A percentile compares a stretch with the other conserved stretches of the same genome.
Evolutionary conservation across 2,329 filamentous ascomycete genomes (phyloP).

Genomic region (Orbilia ellipsospora): DNA sequence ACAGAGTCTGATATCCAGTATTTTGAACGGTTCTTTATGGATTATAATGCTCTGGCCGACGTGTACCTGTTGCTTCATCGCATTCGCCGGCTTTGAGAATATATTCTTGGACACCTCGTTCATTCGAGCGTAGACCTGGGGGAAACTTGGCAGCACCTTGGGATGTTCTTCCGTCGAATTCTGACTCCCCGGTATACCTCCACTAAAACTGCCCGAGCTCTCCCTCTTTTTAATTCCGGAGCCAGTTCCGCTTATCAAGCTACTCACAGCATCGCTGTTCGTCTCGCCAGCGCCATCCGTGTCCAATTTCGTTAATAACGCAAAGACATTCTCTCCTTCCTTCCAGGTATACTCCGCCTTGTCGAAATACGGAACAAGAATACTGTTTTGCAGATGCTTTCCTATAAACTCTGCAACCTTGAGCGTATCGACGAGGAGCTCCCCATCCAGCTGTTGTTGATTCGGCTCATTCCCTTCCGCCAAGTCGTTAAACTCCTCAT

Average conservation of each 20-base stretch:
- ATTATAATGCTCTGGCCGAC: conserved; percentile 57
- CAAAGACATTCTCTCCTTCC: conserved; percentile 58
- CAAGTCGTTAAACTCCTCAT: conserved; percentile 59
- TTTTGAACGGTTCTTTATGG: conserved; percentile 55
- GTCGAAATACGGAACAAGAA: conserved; percentile 57
- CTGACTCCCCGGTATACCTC: conserved; percentile 12
- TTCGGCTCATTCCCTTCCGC: conserved; percentile 59
- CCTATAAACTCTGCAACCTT: conserved; percentile 59
- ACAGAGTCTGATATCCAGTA: conserved; percentile 55
- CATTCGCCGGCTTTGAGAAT: conserved; percentile 59
- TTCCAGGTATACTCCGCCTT: conserved; percentile 51
- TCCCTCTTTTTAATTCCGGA: conserved; percentile 51
- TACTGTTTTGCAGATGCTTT: conserved; percentile 58
- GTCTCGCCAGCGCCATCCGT: not conserved
- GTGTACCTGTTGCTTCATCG: conserved; percentile 59
- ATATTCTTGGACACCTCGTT: conserved; percentile 58
- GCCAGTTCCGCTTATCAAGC: conserved; percentile 44
- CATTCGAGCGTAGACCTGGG: conserved; percentile 57
- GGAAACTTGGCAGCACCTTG: conserved; percentile 56
- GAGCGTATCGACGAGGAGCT: conserved; percentile 57
- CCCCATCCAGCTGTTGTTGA: conserved; percentile 38
- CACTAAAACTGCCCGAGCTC: conserved; percentile 43
- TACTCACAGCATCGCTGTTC: conserved; percentile 33
- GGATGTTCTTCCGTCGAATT: conserved; percentile 18
- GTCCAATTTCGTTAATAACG: conserved; percentile 56